A percentile compares a stretch with the other conserved stretches of the same genome.
phyloP scores from a whole-genome alignment of 2,329 filamentous ascomycete species.

The Pezizomycotina sp. region DNA sequence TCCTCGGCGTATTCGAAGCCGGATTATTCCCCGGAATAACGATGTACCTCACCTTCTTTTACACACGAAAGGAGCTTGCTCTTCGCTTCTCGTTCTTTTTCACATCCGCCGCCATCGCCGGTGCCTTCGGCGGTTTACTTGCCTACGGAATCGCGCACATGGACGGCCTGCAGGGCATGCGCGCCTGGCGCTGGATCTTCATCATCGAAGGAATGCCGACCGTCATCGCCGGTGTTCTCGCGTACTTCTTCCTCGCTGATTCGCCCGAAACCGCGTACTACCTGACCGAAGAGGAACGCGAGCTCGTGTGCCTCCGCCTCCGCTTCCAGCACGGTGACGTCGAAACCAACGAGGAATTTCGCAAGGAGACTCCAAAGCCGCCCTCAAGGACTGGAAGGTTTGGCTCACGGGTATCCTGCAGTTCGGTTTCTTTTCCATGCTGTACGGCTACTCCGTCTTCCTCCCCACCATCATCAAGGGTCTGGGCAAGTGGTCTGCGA shows the following conservation, averaged over 20 bases:
- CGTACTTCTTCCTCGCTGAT: conserved; percentile 46
- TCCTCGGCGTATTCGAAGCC: conserved; percentile 53
- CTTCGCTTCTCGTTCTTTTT: conserved; percentile 59
- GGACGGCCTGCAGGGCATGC: conserved; percentile 46
- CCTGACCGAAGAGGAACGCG: conserved; percentile 42
- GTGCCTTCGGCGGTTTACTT: conserved; percentile 54
- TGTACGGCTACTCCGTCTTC: conserved; percentile 65
- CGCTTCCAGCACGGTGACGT: conserved; percentile 27
- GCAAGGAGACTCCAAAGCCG: conserved; percentile 50
- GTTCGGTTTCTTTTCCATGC: conserved; percentile 59
- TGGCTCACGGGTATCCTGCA: conserved; percentile 43
- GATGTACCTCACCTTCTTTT: conserved; percentile 58
- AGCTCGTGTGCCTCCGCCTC: conserved; percentile 33
- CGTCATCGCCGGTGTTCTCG: conserved; percentile 39
- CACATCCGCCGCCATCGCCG: conserved; percentile 51
- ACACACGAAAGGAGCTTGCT: conserved; percentile 55
- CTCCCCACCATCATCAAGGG: conserved; percentile 61
- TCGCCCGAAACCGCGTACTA: conserved; percentile 48
- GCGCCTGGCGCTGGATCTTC: conserved; percentile 59
- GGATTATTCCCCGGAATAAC: conserved; percentile 54
- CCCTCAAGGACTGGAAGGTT: conserved; percentile 59
- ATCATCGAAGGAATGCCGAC: conserved; percentile 42
- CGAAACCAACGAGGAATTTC: conserved; percentile 29
- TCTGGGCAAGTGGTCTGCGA: conserved; percentile 45
- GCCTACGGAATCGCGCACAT: conserved; percentile 59